phyloP scores from a whole-genome alignment of 1,284 basidiomycete species.

The Sporisorium graminicola region DNA sequence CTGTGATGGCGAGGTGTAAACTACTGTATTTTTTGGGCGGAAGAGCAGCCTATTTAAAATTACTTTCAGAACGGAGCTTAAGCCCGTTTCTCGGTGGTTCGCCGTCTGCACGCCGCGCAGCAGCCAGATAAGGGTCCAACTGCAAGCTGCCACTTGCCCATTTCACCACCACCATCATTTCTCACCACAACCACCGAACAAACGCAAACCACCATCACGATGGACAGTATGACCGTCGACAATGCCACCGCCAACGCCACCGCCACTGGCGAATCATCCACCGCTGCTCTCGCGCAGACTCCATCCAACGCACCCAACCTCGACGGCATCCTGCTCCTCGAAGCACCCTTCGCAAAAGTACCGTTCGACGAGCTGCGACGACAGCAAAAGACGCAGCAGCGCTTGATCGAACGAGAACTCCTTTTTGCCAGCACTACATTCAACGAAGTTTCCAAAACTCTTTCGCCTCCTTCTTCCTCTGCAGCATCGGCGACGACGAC shows the following conservation, averaged over 20 bases:
- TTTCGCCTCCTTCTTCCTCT: slow-evolving; percentile 1
- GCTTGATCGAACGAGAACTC: slow-evolving; percentile 57
- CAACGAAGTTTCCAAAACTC: slow-evolving; percentile 6
- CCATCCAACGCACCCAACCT: slow-evolving; percentile 45
- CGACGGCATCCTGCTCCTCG: slow-evolving; percentile 85
- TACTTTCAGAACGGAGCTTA: not conserved
- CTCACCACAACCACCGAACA: not conserved
- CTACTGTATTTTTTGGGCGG: no score
- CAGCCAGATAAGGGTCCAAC: slow-evolving; percentile 14
- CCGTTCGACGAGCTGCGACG: slow-evolving; percentile 67
- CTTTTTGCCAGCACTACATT: slow-evolving; percentile 33
- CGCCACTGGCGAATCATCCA: not conserved
- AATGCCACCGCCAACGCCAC: not conserved
- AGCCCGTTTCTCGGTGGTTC: not conserved
- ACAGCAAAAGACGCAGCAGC: slow-evolving; percentile 61
- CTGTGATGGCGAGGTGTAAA: no score
- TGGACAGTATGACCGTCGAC: slow-evolving; percentile 31
- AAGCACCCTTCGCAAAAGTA: slow-evolving; percentile 86
- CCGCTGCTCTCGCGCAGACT: not conserved
- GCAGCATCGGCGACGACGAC: not conserved
- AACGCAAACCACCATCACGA: slow-evolving; percentile 7
- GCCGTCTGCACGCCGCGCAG: no score
- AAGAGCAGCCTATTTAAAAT: no score
- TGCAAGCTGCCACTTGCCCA: not conserved
- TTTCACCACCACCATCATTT: slow-evolving; percentile 5